These are phyloP conservation scores for Fusarium siculi DNA, from an alignment of 2,329 filamentous ascomycete species.

Conservation along the genomic window DNA sequence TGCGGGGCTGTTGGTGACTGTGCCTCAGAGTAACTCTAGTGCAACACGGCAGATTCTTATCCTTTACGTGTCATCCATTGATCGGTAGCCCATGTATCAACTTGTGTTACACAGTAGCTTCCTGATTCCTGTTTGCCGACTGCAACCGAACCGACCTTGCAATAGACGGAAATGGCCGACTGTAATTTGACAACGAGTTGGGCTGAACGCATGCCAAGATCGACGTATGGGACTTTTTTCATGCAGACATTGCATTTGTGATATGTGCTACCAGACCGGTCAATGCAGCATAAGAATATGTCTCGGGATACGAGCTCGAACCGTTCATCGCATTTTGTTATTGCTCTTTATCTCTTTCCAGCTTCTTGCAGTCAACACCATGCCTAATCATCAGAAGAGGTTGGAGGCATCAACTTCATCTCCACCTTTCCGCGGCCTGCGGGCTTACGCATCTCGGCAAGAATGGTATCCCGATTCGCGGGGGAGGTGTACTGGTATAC, in stretches of 20 bases:
- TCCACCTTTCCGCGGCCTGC: not conserved
- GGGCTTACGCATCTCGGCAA: not conserved
- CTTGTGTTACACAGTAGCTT: not conserved
- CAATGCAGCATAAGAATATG: fast-evolving
- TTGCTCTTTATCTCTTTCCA: not conserved
- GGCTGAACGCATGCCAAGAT: not conserved
- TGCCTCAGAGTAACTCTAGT: not conserved
- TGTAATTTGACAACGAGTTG: not conserved
- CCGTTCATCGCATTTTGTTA: not conserved
- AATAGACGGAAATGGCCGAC: no score
- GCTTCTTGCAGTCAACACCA: not conserved
- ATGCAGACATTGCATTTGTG: not conserved
- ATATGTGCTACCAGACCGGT: not conserved
- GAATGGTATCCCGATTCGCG: not conserved
- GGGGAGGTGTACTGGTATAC: not conserved
- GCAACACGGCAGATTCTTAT: not conserved
- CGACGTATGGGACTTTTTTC: not conserved
- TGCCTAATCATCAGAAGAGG: not conserved
- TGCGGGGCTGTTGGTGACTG: not conserved
- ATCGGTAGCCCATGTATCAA: not conserved
- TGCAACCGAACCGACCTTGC: not conserved
- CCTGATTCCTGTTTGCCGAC: fast-evolving
- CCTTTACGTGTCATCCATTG: not conserved
- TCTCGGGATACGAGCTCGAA: not conserved
- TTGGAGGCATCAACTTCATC: not conserved